Percentiles rank a stretch among this genome's conserved stretches.
phyloP scores from a whole-genome alignment of 2,329 filamentous ascomycete species.

The Clonostachys rosea region DNA sequence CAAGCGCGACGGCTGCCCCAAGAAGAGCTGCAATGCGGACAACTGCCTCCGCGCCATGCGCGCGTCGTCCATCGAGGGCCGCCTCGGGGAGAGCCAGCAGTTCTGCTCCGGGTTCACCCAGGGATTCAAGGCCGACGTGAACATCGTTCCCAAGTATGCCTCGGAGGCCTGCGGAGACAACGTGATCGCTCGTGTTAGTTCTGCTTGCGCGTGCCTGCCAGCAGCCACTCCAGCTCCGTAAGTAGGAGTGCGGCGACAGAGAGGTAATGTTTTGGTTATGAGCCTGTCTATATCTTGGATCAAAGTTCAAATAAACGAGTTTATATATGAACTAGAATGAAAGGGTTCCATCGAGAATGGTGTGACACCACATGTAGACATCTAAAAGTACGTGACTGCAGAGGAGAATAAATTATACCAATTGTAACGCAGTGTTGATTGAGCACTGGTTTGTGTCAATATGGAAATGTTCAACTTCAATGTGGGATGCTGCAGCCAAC shows the following conservation, averaged over 20 bases:
- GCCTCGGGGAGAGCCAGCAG: slow-evolving; percentile 6
- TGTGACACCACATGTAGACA: no score
- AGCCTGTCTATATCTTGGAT: no score
- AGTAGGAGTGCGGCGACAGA: background rate
- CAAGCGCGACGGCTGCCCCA: slow-evolving; percentile 11
- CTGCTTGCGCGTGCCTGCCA: slow-evolving; percentile 11
- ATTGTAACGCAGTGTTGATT: no score
- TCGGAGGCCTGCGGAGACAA: slow-evolving; percentile 4
- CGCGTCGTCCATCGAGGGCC: slow-evolving; percentile 2
- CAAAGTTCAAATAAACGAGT: no score
- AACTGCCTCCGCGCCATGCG: slow-evolving; percentile 7
- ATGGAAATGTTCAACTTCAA: no score
- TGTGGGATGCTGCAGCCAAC: no score
- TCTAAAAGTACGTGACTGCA: no score
- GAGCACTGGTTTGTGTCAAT: no score
- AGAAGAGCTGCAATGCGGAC: slow-evolving; percentile 6
- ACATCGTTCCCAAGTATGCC: slow-evolving; percentile 1
- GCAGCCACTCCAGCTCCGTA: slow-evolving; percentile 5
- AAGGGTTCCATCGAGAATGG: no score
- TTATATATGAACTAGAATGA: no score
- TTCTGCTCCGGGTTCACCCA: slow-evolving; percentile 5
- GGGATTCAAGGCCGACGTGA: slow-evolving; percentile 2
- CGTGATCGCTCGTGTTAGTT: slow-evolving; percentile 9
- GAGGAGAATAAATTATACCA: no score
- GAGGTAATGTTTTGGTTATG: no score